Base-by-base conservation (phyloP, 176 grass and related monocot genomes). In the Cymbopogon citratus region DNA sequence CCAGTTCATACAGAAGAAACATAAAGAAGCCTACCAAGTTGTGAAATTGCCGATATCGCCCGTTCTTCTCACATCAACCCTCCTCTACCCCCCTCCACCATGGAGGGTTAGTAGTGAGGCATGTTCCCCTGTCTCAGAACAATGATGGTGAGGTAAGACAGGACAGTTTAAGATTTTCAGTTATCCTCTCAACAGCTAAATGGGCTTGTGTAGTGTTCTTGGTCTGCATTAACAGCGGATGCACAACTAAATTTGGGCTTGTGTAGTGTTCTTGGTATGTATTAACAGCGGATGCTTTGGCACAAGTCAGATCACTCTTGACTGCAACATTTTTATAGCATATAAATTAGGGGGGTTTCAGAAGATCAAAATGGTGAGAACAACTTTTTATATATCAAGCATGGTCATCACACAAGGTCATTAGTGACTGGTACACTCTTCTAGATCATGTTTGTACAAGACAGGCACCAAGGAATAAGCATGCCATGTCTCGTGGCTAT, bases 21-120 rank as follows among this genome's bases (percentile, higher is more conserved):
- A 90, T 79, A 83, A 69, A 87, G 88, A 90, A 90, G 88, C 88
- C 88, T 90, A 90, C 88, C 88, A 90, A 90, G 80, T 63, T 28
- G 69, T 83, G 88, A 87, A 90, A 90, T 39, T 87, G 88, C 84
- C 80, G 88, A 86, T 85, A 90, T 80, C 84, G 74, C 66, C 75
- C 87, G 88, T 90, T 90, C 88, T 90, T 90, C 80, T 90, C 88
- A 90, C 84, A 90, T 90, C 88, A 90, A 90, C 62, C 88, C 88
- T 90, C 88, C 84, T 90, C 88, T 90, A 90, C 88, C 75, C 48
- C n/a, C 31, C 88, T 83, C 79, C 80, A 68, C 33, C 74, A 74
- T 80, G 84, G 88, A 87, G 88, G 82, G 88, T 80, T 74, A 90
- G 88, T 90, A 90, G 88, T 87, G 88, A 90, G 88, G 88, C 80